Evolutionary conservation across 2,329 filamentous ascomycete species (phyloP).

Genomic region (Fusarium sp.): DNA sequence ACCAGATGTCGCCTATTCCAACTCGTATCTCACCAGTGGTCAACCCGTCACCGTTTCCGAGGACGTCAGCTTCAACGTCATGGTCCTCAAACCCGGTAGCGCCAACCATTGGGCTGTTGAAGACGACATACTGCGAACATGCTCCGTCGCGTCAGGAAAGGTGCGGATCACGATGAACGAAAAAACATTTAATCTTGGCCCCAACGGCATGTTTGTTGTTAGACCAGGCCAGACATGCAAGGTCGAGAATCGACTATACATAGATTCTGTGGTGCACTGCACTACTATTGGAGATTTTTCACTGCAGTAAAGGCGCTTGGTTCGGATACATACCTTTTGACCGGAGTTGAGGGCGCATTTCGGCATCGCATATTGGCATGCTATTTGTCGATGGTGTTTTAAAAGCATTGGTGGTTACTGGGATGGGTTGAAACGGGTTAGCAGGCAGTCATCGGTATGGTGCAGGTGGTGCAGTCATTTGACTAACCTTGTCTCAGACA

Average conservation of each 20-base stretch:
- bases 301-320: constrained; percentile 6
- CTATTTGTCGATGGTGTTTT: background rate
- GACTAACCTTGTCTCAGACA: constrained; percentile 31
- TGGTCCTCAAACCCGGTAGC: constrained; percentile 53
- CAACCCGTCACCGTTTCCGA: constrained; percentile 50
- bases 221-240: constrained; percentile 50
- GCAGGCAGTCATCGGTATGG: constrained; percentile 16
- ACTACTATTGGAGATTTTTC: constrained; percentile 45
- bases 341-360: constrained; percentile 6
- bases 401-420: background rate
- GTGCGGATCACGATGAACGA: constrained; percentile 51
- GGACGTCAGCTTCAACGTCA: constrained; percentile 53
- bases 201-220: constrained; percentile 57
- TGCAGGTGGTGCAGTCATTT: constrained; percentile 37
- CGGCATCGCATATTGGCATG: background rate
- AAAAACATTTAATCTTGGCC: constrained; percentile 53
- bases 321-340: background rate
- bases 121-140: constrained; percentile 48
- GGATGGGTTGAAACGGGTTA: background rate
- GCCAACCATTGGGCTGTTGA: constrained; percentile 46
- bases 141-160: constrained; percentile 55
- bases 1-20: constrained; percentile 56
- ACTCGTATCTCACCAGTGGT: constrained; percentile 51
- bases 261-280: constrained; percentile 56
- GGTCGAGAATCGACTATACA: constrained; percentile 56